Evolutionary conservation across 1,139 yeast species (phyloP), one percentile per base, ranked within the genome.

Genomic region (Arxiozyma slooffiae): DNA sequence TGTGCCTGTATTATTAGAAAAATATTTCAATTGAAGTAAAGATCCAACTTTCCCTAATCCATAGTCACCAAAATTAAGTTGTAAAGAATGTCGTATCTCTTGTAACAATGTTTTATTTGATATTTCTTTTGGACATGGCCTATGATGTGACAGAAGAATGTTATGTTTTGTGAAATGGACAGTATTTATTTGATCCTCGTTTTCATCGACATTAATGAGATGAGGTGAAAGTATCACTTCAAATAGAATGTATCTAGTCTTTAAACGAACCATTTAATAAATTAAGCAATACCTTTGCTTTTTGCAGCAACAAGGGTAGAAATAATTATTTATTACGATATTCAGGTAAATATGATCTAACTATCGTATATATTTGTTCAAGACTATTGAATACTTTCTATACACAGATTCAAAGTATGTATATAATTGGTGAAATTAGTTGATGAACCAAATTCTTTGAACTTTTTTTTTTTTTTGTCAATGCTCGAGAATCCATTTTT

Each of bases 191-290:
- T 44, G 50, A 7, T 47, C 41, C 16, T 51, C 50, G 7, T 50
- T 51, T 14, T 48, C 55, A 14, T 41, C 56, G 1, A 53, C 48
- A 36, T 36, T 40, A 5, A 44, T 30, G 16, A 42, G 16, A 42
- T 42, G 45, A 2, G 64, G 78, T 0, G 96, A 95, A 56, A 81
- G 81, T 16, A 86, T 67, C 1, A 90, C 69, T 57, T 89, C 96
- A 64, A 90, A 88, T 9, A 89, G 73, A 23, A 90, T 74, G 62
- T 90, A 90, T 57, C 97, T 72, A 36, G 89, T 83, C 66, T 90
- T 90, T 45, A 89, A 73, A 61, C 97, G 77, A 23, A 90, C 97
- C 97, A 90, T 89, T 7, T 20, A 30, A n/a, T 38, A 20, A 17
- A 18, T 7, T 38, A 38, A 18, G n/a, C 7, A 18, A 7, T 38